Conservation (phyloP, 2,329 filamentous ascomycete genomes). For the Cercospora beticola region DNA sequence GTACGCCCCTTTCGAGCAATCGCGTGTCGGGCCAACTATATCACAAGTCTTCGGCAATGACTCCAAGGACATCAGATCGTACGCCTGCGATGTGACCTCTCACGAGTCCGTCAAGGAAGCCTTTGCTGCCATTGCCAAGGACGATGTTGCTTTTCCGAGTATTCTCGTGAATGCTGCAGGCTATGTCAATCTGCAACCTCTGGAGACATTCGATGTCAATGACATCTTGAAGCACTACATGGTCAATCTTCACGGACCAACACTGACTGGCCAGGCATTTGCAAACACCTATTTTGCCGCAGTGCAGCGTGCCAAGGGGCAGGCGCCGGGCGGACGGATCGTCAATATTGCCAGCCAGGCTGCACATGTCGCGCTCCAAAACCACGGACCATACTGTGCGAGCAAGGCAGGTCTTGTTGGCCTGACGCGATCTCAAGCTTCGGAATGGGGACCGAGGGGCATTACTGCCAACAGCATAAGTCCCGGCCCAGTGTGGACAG, state of each 20-base stretch:
- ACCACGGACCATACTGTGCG: conserved; percentile 51
- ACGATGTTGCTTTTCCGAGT: conserved; percentile 33
- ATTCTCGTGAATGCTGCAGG: conserved; percentile 40
- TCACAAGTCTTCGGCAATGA: conserved; percentile 38
- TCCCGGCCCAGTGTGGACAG: conserved; percentile 51
- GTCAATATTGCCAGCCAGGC: conserved; percentile 51
- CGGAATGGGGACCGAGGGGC: conserved; percentile 48
- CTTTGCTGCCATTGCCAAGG: conserved; percentile 31
- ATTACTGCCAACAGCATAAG: conserved; percentile 50
- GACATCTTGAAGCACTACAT: conserved; percentile 47
- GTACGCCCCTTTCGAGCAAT: conserved; percentile 50
- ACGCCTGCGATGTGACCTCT: conserved; percentile 41
- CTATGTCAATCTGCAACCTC: conserved; percentile 48
- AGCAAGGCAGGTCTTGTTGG: conserved; percentile 49
- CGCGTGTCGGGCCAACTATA: conserved; percentile 41
- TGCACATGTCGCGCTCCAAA: conserved; percentile 47
- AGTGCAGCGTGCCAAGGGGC: conserved; percentile 18
- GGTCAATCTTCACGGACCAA: conserved; percentile 48
- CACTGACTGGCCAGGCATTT: conserved; percentile 49
- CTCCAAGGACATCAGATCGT: conserved; percentile 30
- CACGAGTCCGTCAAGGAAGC: conserved; percentile 32
- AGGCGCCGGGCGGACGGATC: conserved; percentile 41
- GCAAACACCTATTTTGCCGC: conserved; percentile 42
- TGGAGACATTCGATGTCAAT: conserved; percentile 45
- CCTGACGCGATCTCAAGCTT: conserved; percentile 48